Conservation (phyloP, 2,329 filamentous ascomycete species). For the Ramularia endophylla region DNA sequence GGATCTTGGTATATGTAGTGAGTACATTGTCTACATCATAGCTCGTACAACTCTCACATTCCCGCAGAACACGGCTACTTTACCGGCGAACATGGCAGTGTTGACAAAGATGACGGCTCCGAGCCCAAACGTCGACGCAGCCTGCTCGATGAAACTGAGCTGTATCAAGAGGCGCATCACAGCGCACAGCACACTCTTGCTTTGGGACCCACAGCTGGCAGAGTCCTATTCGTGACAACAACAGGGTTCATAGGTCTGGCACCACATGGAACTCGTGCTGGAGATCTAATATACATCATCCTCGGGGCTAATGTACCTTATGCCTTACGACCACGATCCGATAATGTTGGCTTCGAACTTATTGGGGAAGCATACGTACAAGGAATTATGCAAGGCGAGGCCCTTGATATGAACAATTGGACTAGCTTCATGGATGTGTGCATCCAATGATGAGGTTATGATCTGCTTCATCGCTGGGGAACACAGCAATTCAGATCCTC, state of each 20-base stretch:
- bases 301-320: conserved; percentile 23
- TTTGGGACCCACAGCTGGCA: conserved; percentile 24
- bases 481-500: no score
- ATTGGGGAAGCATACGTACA: conserved; percentile 31
- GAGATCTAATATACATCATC: conserved; percentile 26
- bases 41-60: conserved; percentile 1
- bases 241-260: conserved; percentile 25
- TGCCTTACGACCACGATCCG: conserved; percentile 15
- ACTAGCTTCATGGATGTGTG: conserved; percentile 17
- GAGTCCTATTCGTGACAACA: conserved; percentile 23
- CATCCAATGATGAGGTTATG: conserved; percentile 20
- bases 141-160: conserved; percentile 23
- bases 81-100: conserved; percentile 1
- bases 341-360: conserved; percentile 22
- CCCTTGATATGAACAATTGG: conserved; percentile 18
- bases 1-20: conserved; percentile 15
- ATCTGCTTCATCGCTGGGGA: no score
- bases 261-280: conserved; percentile 22
- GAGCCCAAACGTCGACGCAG: conserved; percentile 13
- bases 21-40: not conserved
- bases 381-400: conserved; percentile 30
- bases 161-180: conserved; percentile 13
- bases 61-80: conserved; percentile 13
- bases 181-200: conserved; percentile 23
- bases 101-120: not conserved